phyloP scores from a whole-genome alignment of 2,329 filamentous ascomycete species.

The Colletotrichum nymphaeae region DNA sequence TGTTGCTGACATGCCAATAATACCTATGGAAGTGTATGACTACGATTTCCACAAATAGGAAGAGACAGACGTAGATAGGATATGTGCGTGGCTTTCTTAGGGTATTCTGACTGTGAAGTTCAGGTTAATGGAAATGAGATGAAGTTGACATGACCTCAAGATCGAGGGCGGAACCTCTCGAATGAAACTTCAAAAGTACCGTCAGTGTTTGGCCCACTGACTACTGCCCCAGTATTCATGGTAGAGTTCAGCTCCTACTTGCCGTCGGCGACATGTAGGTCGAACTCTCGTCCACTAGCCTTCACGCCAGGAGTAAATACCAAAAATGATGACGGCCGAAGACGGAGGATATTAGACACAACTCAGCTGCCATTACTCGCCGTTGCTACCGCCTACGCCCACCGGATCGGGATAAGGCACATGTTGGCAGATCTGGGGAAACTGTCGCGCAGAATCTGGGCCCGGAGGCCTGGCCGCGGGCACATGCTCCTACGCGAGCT shows the following conservation, averaged over 20 bases:
- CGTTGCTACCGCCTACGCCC: neutral
- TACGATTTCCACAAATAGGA: neutral
- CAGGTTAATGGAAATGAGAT: neutral
- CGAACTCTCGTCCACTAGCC: neutral
- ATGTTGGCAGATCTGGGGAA: neutral
- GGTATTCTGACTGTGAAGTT: neutral
- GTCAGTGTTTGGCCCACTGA: too few species aligned
- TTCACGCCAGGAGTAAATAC: neutral
- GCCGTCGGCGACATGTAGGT: neutral
- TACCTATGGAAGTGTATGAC: neutral
- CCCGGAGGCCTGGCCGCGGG: slow-evolving; percentile 18
- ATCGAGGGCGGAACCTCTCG: neutral
- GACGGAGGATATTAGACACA: neutral
- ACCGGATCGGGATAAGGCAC: neutral
- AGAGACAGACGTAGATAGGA: neutral
- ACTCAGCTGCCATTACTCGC: neutral
- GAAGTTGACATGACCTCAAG: neutral
- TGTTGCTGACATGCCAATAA: neutral
- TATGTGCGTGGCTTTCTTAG: neutral
- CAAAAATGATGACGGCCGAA: neutral
- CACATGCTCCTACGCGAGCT: neutral
- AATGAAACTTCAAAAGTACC: neutral
- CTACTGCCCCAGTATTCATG: neutral
- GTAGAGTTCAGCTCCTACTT: too few species aligned
- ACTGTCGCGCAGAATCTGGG: neutral